Evolutionary conservation across 208 protist genomes (phyloP).

Genomic region (Leishmania martiniquensis): DNA sequence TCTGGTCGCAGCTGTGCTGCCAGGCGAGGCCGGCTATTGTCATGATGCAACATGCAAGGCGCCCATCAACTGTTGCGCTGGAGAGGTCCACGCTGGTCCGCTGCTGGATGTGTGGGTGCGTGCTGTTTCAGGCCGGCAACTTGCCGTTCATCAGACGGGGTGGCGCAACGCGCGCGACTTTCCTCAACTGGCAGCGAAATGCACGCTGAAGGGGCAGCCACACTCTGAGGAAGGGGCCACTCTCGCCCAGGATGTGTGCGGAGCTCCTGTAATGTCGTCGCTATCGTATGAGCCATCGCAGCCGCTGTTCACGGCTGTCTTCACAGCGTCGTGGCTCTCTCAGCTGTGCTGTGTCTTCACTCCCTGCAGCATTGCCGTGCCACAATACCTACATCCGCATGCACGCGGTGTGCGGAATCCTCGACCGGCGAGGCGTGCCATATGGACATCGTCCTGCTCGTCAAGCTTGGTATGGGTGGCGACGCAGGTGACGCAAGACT

Average conservation of each 20-base stretch:
- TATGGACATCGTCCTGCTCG: slow-evolving; percentile 12
- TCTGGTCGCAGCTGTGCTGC: slow-evolving; percentile 6
- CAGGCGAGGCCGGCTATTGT: neutral
- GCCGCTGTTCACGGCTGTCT: slow-evolving; percentile 7
- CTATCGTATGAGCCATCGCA: neutral
- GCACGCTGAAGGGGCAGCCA: neutral
- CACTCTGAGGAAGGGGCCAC: neutral
- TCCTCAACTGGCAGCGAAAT: neutral
- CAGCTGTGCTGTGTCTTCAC: slow-evolving; percentile 25
- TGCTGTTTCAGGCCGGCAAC: slow-evolving; percentile 7
- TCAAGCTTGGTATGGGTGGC: slow-evolving; percentile 14
- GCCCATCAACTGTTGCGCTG: neutral
- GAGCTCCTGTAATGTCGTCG: neutral
- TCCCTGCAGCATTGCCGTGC: neutral
- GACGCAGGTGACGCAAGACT: slow-evolving; percentile 16
- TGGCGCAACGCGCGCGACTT: neutral
- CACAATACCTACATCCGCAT: neutral
- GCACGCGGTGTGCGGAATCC: neutral
- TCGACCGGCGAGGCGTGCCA: neutral
- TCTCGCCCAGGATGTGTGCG: neutral
- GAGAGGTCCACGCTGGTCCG: slow-evolving; percentile 6
- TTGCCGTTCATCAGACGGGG: neutral
- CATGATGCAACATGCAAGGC: neutral
- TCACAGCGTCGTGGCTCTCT: slow-evolving; percentile 23
- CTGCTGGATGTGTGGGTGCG: slow-evolving; percentile 27